Evolutionary conservation across 208 protist species (phyloP).

Genomic region (Acanthamoeba rhysodes): DNA sequence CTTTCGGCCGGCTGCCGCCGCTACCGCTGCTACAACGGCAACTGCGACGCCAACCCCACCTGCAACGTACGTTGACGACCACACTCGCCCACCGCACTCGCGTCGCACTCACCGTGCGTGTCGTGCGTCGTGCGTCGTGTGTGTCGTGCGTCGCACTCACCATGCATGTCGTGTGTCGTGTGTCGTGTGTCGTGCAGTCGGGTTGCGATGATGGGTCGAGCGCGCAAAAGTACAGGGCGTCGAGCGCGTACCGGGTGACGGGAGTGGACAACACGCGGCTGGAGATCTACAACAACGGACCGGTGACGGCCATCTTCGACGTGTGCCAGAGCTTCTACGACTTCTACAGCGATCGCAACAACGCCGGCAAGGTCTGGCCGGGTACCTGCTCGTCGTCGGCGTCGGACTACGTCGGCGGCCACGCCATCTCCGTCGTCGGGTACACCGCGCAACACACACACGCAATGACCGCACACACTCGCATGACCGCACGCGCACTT

Average conservation of each 20-base stretch:
- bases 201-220: neutral
- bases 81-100: too few relatives aligned
- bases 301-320: neutral
- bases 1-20: neutral
- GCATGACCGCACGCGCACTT: too few relatives aligned
- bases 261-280: neutral
- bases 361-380: neutral
- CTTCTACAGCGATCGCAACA: constrained; percentile 1
- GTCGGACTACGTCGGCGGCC: neutral
- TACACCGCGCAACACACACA: neutral
- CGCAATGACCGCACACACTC: neutral
- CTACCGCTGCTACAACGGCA: constrained; percentile 24
- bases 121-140: too few relatives aligned
- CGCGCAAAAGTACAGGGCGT: neutral
- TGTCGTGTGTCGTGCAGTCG: neutral
- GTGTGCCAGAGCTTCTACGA: neutral
- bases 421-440: neutral
- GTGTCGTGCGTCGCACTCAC: too few relatives aligned
- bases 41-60: neutral
- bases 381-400: neutral
- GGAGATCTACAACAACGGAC: constrained; percentile 46
- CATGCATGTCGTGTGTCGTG: too few relatives aligned
- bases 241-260: neutral
- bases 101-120: neutral
- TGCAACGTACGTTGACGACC: neutral